Base-by-base conservation (phyloP, 805 yeast genomes). In the Komagataella ulmi region DNA sequence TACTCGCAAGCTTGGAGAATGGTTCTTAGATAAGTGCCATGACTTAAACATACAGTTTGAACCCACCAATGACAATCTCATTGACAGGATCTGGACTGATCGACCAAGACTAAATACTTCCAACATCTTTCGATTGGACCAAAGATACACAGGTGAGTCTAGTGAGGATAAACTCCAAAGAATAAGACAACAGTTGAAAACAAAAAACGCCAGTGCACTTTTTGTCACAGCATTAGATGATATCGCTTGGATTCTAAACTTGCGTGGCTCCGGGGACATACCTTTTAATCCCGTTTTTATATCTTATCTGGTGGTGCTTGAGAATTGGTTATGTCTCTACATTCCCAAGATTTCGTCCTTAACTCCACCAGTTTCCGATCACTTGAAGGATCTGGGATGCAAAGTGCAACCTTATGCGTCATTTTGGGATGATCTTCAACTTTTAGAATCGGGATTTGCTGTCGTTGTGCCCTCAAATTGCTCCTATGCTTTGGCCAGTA, bases 171-270 rank as follows among this genome's bases (percentile, higher is more conserved):
- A 73, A 54, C 56, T 72, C 30, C 54, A 54, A 6, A 58, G 59
- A 43, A 60, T 53, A 10, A 49, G 51, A 44, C 49, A 58, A 12
- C 52, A 59, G 62, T 53, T 68, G 57, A 45, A 45, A 49, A 53
- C 64, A 45, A 53, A 62, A 47, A 54, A 62, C 36, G 61, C 76
- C 52, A 56, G 64, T 56, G 75, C 79, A 1, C 71, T 87, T 48
- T 69, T 89, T 12, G 71, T 87, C 3, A 73, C 81, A n/a, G 81
- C 89, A 1, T 65, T 87, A 50, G 95, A 88, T 66, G 93, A 88
- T 55, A 75, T 86, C 53, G 90, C 93, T n/a, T 88, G 95, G 95
- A 66, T 86, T 49, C 74, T 86, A 60, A 88, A 88, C 61, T 67
- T 88, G 54, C 76, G 97, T 53, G 87, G 90, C 4, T 77, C 66